Evolutionary conservation across 2,329 filamentous ascomycete species (phyloP).

Genomic region (Pezizomycotina sp.): DNA sequence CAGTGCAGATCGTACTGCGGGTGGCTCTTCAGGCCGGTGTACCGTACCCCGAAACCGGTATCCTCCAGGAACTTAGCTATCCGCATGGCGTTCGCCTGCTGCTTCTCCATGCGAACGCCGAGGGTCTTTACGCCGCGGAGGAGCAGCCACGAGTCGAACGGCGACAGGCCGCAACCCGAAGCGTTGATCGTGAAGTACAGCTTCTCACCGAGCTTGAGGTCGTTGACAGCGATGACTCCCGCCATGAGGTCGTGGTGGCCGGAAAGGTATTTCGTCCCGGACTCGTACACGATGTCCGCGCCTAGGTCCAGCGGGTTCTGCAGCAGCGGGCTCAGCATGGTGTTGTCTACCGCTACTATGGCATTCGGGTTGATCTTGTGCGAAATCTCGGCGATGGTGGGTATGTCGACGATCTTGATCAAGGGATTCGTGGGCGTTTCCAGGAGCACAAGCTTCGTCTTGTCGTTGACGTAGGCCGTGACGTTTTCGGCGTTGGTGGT

Average conservation of each 20-base stretch:
- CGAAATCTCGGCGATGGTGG: slow-evolving; percentile 55
- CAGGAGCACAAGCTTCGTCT: slow-evolving; percentile 87
- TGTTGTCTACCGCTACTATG: slow-evolving; percentile 90
- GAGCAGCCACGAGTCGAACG: slow-evolving; percentile 89
- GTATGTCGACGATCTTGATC: slow-evolving; percentile 93
- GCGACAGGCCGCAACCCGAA: slow-evolving; percentile 81
- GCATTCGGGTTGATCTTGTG: slow-evolving; percentile 64
- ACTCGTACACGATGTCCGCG: slow-evolving; percentile 93
- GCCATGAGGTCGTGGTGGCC: slow-evolving; percentile 99
- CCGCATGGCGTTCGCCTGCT: slow-evolving; percentile 76
- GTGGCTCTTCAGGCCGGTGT: slow-evolving; percentile 83
- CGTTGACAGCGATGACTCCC: slow-evolving; percentile 84
- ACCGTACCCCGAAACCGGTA: slow-evolving; percentile 86
- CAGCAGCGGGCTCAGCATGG: slow-evolving; percentile 92
- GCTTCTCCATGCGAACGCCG: slow-evolving; percentile 96
- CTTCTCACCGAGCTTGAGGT: slow-evolving; percentile 62
- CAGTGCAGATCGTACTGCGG: slow-evolving; percentile 93
- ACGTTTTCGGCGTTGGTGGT: slow-evolving; percentile 66
- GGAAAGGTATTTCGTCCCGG: slow-evolving; percentile 91
- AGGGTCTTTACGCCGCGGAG: slow-evolving; percentile 93
- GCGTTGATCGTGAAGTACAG: slow-evolving; percentile 96
- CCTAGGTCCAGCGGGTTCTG: slow-evolving; percentile 87
- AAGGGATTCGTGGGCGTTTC: slow-evolving; percentile 95
- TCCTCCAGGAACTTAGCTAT: slow-evolving; percentile 86
- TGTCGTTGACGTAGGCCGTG: slow-evolving; percentile 48